Percentiles rank a stretch among this genome's conserved stretches.
Conservation (phyloP, 192 early-diverging fungal species). For the Rhizoclosmatium sp. region DNA sequence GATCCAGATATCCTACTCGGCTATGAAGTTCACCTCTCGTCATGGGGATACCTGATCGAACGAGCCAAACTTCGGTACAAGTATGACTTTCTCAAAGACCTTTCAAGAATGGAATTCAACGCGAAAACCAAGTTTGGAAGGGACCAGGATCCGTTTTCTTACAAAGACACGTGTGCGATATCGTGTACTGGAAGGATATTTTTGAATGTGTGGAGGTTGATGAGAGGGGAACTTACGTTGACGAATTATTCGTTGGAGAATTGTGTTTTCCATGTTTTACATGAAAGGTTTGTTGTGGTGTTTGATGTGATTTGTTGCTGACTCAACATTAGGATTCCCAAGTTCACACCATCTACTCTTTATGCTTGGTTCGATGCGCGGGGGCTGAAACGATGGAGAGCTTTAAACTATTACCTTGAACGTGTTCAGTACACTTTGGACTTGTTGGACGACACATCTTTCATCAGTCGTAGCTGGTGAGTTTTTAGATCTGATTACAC, state of each 20-base stretch:
- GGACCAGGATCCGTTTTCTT: conserved; percentile 64
- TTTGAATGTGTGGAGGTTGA: conserved; percentile 88
- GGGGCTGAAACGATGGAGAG: conserved; percentile 60
- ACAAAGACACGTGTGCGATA: conserved; percentile 70
- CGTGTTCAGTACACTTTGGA: conserved; percentile 71
- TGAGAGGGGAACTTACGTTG: conserved; percentile 78
- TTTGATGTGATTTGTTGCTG: background rate
- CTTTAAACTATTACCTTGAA: conserved; percentile 71
- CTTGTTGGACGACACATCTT: conserved; percentile 74
- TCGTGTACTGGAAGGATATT: conserved; percentile 78
- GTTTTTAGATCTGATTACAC: background rate
- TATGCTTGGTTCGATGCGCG: conserved; percentile 72
- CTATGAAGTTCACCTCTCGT: conserved; percentile 83
- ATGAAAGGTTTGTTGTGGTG: conserved; percentile 59
- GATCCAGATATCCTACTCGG: conserved; percentile 92
- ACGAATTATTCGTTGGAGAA: conserved; percentile 84
- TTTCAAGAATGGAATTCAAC: conserved; percentile 57
- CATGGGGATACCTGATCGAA: conserved; percentile 90
- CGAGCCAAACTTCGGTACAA: conserved; percentile 52
- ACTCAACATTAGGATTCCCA: conserved; percentile 61
- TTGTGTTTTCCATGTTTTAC: conserved; percentile 73
- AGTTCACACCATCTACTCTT: conserved; percentile 65
- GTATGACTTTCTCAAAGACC: conserved; percentile 49
- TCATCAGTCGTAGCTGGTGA: conserved; percentile 69
- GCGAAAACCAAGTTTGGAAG: conserved; percentile 49